phyloP scores from a whole-genome alignment of 352 stramenopile genomes.

The Phytophthora litchii region DNA sequence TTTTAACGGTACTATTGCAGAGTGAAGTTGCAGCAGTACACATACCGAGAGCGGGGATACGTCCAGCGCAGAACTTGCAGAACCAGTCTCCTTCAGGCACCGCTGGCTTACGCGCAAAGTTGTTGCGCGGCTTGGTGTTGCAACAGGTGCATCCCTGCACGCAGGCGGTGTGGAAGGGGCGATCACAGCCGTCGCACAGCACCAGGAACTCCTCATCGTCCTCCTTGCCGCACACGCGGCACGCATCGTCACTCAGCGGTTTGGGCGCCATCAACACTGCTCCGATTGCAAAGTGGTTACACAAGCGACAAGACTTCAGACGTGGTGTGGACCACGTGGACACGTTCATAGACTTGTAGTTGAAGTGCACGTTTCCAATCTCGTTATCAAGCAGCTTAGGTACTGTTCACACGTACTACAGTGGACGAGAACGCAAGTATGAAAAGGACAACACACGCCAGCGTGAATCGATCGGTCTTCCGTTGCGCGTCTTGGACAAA shows the following conservation, averaged over 20 bases:
- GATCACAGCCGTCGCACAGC: conserved; percentile 83
- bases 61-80: conserved; percentile 85
- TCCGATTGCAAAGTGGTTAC: conserved; percentile 15
- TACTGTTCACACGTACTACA: conserved; percentile 15
- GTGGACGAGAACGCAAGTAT: conserved; percentile 9
- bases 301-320: conserved; percentile 18
- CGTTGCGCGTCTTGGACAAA: conserved; percentile 10
- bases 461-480: conserved; percentile 2
- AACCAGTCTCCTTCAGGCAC: conserved; percentile 88
- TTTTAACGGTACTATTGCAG: background rate
- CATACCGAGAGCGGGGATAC: conserved; percentile 54
- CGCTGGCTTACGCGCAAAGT: conserved; percentile 73
- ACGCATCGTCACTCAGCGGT: conserved; percentile 68
- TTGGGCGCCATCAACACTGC: conserved; percentile 31
- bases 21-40: background rate
- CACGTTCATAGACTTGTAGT: no score
- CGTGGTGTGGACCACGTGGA: conserved; percentile 22
- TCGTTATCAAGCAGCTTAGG: conserved; percentile 1
- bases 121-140: conserved; percentile 76
- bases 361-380: conserved; percentile 13
- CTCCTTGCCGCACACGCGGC: conserved; percentile 78
- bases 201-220: conserved; percentile 81
- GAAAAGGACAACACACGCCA: conserved; percentile 13
- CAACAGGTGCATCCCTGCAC: conserved; percentile 81
- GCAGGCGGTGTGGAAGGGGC: conserved; percentile 76